These are phyloP conservation scores for Fusarium goolgardi DNA, from an alignment of 2,329 filamentous ascomycete genomes.

Conservation along the genomic window DNA sequence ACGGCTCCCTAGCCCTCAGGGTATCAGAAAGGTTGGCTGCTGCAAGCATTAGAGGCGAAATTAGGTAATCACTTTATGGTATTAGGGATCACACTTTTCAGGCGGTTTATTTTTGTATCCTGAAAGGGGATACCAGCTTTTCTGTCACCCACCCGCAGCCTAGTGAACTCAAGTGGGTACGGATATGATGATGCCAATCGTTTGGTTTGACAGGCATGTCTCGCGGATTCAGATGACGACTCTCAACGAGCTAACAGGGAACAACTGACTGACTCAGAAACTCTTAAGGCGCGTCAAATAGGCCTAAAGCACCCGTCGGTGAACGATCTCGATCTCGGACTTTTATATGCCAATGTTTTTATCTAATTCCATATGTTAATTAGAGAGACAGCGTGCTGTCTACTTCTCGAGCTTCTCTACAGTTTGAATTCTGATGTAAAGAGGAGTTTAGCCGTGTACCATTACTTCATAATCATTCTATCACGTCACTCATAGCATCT, in stretches of 20 bases:
- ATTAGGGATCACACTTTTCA: too few relatives aligned
- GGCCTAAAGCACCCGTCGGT: background rate
- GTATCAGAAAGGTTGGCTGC: background rate
- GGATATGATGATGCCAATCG: background rate
- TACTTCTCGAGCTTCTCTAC: background rate
- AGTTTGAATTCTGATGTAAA: background rate
- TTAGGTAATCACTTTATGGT: background rate
- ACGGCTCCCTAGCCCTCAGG: background rate
- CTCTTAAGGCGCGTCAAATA: background rate
- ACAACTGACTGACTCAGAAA: background rate
- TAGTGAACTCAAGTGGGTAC: background rate
- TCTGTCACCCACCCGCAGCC: too few relatives aligned
- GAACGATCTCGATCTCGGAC: too few relatives aligned
- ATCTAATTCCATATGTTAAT: background rate
- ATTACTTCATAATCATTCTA: constrained; percentile 29
- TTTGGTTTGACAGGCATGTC: background rate
- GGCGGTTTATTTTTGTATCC: background rate
- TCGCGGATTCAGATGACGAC: background rate
- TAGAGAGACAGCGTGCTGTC: background rate
- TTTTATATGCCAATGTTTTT: too few relatives aligned
- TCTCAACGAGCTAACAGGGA: too few relatives aligned
- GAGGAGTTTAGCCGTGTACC: constrained; percentile 4
- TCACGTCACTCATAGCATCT: constrained; percentile 10
- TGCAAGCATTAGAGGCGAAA: background rate
- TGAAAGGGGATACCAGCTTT: too few relatives aligned